These are phyloP conservation scores for Nakataea oryzae DNA, from an alignment of 2,329 filamentous ascomycete genomes.

Conservation along the genomic window DNA sequence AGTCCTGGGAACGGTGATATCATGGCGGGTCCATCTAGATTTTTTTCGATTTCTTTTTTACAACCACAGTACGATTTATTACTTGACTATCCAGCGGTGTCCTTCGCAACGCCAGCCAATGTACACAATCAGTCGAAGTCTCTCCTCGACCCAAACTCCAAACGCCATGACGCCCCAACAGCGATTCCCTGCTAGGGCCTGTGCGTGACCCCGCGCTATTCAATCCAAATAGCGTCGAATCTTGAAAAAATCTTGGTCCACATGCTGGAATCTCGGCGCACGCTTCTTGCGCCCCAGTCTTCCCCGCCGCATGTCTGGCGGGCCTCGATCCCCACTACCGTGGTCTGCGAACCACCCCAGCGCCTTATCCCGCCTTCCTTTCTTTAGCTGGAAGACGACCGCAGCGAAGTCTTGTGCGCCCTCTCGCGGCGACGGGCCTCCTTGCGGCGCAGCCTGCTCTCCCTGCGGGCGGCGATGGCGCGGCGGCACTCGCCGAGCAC, in stretches of 20 bases:
- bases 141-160: background rate
- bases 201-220: background rate
- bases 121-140: background rate
- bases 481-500: conserved; percentile 19
- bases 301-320: background rate
- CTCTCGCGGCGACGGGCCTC: conserved; percentile 1
- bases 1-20: background rate
- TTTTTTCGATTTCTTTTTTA: no score
- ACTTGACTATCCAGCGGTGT: no score
- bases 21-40: no score
- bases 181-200: no score
- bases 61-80: no score
- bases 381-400: background rate
- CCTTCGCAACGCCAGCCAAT: background rate
- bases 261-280: no score
- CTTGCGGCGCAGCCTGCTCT: conserved; percentile 5
- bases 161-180: background rate
- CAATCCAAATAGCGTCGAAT: background rate
- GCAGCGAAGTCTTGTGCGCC: background rate
- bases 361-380: conserved; percentile 61
- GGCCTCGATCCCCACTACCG: no score
- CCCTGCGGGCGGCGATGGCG: conserved; percentile 6
- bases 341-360: conserved; percentile 21
- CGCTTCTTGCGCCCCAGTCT: background rate
- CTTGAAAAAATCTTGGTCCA: background rate